These are phyloP conservation scores for Stachybotrys chlorohalonatus DNA, from an alignment of 2,329 filamentous ascomycete species.

Conservation along the genomic window DNA sequence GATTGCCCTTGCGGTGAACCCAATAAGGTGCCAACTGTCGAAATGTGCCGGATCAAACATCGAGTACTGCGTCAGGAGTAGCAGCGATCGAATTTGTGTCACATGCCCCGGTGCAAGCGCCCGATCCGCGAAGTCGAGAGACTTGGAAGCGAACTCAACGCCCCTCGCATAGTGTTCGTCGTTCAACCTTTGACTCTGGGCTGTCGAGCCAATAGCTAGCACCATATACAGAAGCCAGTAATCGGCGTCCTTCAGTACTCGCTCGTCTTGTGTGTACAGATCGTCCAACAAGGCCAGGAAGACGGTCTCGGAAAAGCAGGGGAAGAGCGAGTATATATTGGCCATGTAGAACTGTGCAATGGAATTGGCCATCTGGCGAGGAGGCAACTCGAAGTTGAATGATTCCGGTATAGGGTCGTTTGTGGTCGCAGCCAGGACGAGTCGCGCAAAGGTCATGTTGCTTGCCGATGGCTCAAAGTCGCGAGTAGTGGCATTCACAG, in stretches of 20 bases:
- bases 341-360: conserved; percentile 78
- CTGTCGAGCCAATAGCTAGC: conserved; percentile 69
- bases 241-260: conserved; percentile 58
- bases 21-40: conserved; percentile 88
- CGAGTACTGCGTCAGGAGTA: conserved; percentile 81
- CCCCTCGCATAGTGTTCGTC: conserved; percentile 53
- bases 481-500: conserved; percentile 87
- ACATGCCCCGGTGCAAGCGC: conserved; percentile 80
- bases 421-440: conserved; percentile 75
- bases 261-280: conserved; percentile 63
- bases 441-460: conserved; percentile 85
- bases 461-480: conserved; percentile 86
- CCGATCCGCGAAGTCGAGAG: conserved; percentile 68
- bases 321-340: conserved; percentile 71
- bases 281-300: conserved; percentile 74
- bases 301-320: conserved; percentile 71
- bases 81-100: conserved; percentile 75
- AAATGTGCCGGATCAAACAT: conserved; percentile 87
- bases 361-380: conserved; percentile 56
- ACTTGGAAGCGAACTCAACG: conserved; percentile 48
- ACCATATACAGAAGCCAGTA: conserved; percentile 86
- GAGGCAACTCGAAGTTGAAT: conserved; percentile 55
- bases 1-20: conserved; percentile 78
- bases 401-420: conserved; percentile 62
- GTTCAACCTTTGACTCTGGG: conserved; percentile 61